phyloP scores from a whole-genome alignment of 176 grass and related monocot species.

The Eremochloa ophiuroides region DNA sequence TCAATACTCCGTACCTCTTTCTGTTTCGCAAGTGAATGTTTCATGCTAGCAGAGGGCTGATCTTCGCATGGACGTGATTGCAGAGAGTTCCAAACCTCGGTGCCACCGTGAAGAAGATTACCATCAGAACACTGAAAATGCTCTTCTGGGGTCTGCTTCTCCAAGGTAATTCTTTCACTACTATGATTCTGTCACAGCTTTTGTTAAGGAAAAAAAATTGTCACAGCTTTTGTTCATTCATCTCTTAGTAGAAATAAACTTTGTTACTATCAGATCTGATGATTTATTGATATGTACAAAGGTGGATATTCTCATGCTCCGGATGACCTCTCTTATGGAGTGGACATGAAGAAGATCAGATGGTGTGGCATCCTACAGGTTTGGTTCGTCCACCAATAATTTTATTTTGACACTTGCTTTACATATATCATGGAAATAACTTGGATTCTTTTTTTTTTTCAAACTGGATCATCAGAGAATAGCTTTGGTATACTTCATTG shows the following conservation, averaged over 20 bases:
- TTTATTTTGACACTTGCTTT: background rate
- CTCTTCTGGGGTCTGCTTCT: constrained; percentile 72
- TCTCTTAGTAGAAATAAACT: background rate
- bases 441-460: background rate
- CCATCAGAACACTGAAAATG: constrained; percentile 58
- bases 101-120: constrained; percentile 39
- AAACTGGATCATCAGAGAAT: constrained; percentile 45
- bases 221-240: background rate
- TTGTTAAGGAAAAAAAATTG: no score
- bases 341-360: constrained; percentile 73
- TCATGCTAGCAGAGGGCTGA: background rate
- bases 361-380: constrained; percentile 91
- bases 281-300: background rate
- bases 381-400: background rate
- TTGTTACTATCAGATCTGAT: background rate
- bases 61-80: background rate
- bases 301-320: constrained; percentile 87
- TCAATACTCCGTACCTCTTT: background rate
- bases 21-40: background rate
- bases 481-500: constrained; percentile 70
- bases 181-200: background rate
- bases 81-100: constrained; percentile 56
- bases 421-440: background rate
- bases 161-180: constrained; percentile 37
- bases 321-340: constrained; percentile 68